These are phyloP conservation scores for Quercus phellos DNA, from an alignment of 331 rosid genomes.

Conservation along the genomic window DNA sequence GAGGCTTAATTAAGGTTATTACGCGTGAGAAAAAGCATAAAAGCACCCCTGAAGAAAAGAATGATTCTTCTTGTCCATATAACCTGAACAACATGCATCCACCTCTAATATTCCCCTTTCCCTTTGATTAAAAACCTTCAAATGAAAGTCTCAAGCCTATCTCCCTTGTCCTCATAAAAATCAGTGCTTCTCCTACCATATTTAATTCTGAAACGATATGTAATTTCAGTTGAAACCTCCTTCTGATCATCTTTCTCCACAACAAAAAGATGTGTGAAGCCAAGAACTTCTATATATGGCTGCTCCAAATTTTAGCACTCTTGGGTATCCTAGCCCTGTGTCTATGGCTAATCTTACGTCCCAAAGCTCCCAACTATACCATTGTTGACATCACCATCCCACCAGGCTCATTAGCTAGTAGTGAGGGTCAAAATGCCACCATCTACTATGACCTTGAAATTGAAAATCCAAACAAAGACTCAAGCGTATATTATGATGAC, in stretches of 20 bases:
- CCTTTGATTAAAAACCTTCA: background rate
- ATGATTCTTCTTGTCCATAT: conserved; percentile 10
- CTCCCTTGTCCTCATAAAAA: background rate
- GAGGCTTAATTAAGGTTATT: too few species aligned
- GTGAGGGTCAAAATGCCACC: conserved; percentile 17
- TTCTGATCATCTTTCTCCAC: background rate
- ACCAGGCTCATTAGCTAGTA: background rate
- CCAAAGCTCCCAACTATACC: conserved; percentile 28
- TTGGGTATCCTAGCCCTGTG: conserved; percentile 30
- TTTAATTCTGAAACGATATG: background rate
- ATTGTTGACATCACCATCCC: conserved; percentile 25
- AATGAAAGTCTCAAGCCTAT: conserved; percentile 1
- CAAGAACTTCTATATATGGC: conserved; percentile 16
- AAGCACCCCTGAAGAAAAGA: conserved; percentile 31
- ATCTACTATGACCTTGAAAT: conserved; percentile 32
- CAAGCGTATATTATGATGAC: conserved; percentile 30
- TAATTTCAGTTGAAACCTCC: background rate
- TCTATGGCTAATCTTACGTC: conserved; percentile 39
- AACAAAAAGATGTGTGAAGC: conserved; percentile 15
- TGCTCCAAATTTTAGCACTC: conserved; percentile 20
- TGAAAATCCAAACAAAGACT: conserved; percentile 38
- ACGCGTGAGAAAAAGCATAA: background rate
- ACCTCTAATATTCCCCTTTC: background rate
- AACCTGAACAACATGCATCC: conserved; percentile 4
- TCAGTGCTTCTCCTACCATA: background rate